Conservation (phyloP, 2,329 filamentous ascomycete species). For the Coccinonectria pachysandricola region DNA sequence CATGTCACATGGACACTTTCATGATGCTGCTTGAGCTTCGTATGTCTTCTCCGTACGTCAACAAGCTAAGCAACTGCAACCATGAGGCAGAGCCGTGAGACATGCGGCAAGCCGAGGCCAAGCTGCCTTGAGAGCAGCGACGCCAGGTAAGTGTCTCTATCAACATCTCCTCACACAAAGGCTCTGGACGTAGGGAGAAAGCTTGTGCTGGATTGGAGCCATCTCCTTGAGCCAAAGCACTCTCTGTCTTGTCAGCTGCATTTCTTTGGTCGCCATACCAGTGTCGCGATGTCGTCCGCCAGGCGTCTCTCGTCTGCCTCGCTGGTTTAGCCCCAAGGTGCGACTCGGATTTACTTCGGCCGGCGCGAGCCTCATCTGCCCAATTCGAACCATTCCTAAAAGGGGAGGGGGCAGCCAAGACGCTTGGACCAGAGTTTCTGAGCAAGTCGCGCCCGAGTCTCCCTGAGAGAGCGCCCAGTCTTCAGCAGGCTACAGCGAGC, state of each 20-base stretch:
- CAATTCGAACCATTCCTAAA: constrained; percentile 3
- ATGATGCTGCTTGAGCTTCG: too few species aligned
- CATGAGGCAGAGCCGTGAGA: constrained; percentile 4
- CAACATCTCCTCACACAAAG: constrained; percentile 8
- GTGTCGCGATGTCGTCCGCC: constrained; percentile 7
- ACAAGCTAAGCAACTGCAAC: constrained; percentile 2
- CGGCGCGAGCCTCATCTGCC: constrained; percentile 6
- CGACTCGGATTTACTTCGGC: constrained; percentile 18
- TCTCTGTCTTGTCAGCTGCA: background rate
- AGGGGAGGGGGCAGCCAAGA: too few species aligned
- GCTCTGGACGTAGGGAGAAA: constrained; percentile 12
- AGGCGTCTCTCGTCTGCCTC: constrained; percentile 7
- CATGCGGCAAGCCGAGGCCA: constrained; percentile 12
- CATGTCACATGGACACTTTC: too few species aligned
- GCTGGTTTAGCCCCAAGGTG: constrained; percentile 12
- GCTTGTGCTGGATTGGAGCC: too few species aligned
- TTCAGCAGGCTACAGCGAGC: constrained; percentile 3
- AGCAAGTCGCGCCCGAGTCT: background rate
- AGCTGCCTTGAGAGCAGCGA: constrained; percentile 5
- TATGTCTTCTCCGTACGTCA: too few species aligned
- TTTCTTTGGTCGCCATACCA: constrained; percentile 2
- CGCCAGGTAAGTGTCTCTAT: constrained; percentile 11
- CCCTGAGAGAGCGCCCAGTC: constrained; percentile 8
- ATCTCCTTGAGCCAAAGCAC: too few species aligned
- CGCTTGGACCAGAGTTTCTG: background rate